Base-by-base conservation (phyloP, 2,329 filamentous ascomycete species). In the Penicillium corylophilum region DNA sequence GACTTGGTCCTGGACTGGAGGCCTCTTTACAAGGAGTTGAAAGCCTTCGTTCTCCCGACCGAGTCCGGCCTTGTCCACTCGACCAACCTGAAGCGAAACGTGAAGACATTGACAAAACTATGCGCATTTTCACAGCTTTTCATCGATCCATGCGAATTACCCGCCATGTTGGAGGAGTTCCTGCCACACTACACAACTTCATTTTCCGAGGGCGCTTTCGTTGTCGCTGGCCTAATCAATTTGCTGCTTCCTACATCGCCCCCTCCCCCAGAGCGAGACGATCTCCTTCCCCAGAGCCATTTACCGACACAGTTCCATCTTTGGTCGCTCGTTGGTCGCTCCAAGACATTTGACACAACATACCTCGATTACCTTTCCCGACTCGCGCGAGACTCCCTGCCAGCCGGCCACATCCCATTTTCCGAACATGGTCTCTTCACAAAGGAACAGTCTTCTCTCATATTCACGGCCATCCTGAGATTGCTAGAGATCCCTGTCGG, bases 401-500 rank as follows among this genome's bases (percentile, higher is more conserved):
- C 83, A 24, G 88, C 87, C 57, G 72, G 80, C 42, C 83, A 95
- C 64, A 82, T 96, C 3, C 82, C 87, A 0, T 97, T 96, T 67
- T 85, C 85, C 2, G 84, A 92, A 60, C 87, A 92, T 74, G 94
- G 94, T 60, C 89, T 99, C 58, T 97, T 95, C 72, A 95, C 90
- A 1, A 84, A 86, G 59, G 91, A 95, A 59, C 94, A 99, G 72
- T 94, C 92, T 0, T 88, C 93, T 52, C 80, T 95, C 51, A 88
- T 99, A 61, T 97, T 96, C 71, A 97, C 94, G 0, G 88, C 94
- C 9, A 85, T 96, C 51, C 75, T 99, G 50, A 83, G 95, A 44
- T 73, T 99, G 48, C 86, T 96, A 13, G 93, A 97, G 68, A 99
- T 99, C 48, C 94, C 94, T 2, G 94, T 99, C 12, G 93, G 94